Base-by-base conservation (phyloP, 2,329 filamentous ascomycete species). In the Boeremia exigua region DNA sequence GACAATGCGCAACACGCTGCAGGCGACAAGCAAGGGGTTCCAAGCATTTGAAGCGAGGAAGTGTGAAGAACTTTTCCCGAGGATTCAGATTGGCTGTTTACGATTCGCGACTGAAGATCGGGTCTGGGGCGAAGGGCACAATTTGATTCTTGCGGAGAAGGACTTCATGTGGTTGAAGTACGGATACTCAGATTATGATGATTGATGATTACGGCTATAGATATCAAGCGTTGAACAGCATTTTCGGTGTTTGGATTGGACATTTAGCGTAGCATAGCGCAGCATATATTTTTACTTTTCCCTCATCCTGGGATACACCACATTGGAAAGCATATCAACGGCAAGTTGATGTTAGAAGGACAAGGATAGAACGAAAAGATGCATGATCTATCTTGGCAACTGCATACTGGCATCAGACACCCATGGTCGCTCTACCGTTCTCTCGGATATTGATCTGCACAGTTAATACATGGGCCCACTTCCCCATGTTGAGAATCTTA, bases 161-260 rank as follows among this genome's bases (percentile, higher is more conserved):
- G 67, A 70, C 33, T 71, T 71, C 29, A 68, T 69, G 39, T 71
- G 69, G 69, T 48, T 71, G 17, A 56, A 57, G 36, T 71, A 68
- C 54, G 65, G 59, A 25, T 27, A 29, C 10, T 4, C n/a, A 32
- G 28, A 23, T 32, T 3, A 43, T 23, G 37, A 48, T 27, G 27
- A 32, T 14, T 29, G 42, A 46, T 32, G 45, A 19, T 19, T 12
- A 45, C 29, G 39, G 32, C 32, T 15, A 27, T 39, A 25, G 25
- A 38, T 4, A 32, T 4, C n/a, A 38, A 48, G 47, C 48, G 8
- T 38, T 47, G 17, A 38, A 27, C 4, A 47, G 42, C 53, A 54
- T 53, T 50, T 50, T 38, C 8, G 55, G 58, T 7, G 19, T 48
- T 43, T 48, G 19, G n/a, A 33, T 43, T 27, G 11, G n/a, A 10